Conservation (phyloP, 139 green algal genomes). For the Medakamo hakoo region DNA sequence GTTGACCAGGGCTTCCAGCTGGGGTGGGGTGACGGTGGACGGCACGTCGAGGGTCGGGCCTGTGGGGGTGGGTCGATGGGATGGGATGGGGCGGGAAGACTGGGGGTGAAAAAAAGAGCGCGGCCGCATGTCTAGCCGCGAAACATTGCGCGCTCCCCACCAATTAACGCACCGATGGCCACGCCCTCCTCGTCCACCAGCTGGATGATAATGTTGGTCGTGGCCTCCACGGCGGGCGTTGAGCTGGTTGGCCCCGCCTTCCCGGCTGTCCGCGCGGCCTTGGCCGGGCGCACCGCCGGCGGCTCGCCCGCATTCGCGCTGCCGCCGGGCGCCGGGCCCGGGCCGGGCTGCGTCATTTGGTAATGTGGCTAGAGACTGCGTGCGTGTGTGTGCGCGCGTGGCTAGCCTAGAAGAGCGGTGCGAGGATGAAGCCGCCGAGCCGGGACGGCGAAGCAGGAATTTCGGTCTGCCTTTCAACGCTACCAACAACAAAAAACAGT, state of each 20-base stretch:
- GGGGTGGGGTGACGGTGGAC: conserved; percentile 44
- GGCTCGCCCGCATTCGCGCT: neutral
- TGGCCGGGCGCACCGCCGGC: neutral
- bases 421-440: no score
- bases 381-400: no score
- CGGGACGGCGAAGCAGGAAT: no score
- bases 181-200: conserved; percentile 52
- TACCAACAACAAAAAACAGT: neutral
- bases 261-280: neutral
- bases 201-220: conserved; percentile 65
- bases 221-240: neutral
- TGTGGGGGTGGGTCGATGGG: conserved; percentile 11
- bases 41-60: conserved; percentile 84
- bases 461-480: no score
- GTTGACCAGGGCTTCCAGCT: conserved; percentile 86
- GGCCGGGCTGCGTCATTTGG: no score
- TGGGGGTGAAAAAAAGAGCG: neutral
- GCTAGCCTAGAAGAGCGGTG: no score
- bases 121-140: neutral
- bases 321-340: no score
- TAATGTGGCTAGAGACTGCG: no score
- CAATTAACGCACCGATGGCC: conserved; percentile 25
- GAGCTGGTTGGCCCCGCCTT: no score
- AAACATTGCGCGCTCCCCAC: neutral
- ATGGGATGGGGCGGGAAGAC: neutral